Conservation (phyloP, 2,329 filamentous ascomycete species). For the Xylariaceae sp. region DNA sequence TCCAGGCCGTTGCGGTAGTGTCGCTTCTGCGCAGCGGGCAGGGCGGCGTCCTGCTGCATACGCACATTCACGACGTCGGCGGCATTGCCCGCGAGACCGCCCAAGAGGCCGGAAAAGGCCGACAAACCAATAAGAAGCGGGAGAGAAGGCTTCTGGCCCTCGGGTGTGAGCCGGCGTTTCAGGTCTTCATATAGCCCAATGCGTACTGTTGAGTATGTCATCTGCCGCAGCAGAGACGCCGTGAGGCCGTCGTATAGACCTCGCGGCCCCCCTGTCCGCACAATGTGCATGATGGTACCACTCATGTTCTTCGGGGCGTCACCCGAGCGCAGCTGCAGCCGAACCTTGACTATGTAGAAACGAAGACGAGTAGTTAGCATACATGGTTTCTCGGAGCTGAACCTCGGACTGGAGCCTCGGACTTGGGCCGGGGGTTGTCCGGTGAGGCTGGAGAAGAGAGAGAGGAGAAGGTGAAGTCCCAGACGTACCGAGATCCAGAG, state of each 20-base stretch:
- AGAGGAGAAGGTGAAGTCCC: background rate
- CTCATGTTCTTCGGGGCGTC: constrained; percentile 75
- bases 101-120: constrained; percentile 75
- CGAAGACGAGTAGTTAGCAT: background rate
- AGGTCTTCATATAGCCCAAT: constrained; percentile 96
- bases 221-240: constrained; percentile 85
- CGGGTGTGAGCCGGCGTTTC: constrained; percentile 60
- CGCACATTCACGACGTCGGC: constrained; percentile 96
- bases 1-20: constrained; percentile 89
- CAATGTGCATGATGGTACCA: constrained; percentile 77
- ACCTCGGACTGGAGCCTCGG: no score
- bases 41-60: constrained; percentile 89
- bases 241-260: constrained; percentile 90
- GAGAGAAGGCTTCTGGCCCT: constrained; percentile 56
- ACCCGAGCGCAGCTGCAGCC: constrained; percentile 76
- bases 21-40: constrained; percentile 66
- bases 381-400: background rate
- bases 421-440: no score
- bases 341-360: constrained; percentile 55
- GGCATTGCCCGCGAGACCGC: constrained; percentile 86
- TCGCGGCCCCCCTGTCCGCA: constrained; percentile 66
- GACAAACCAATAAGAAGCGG: constrained; percentile 77
- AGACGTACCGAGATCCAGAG: constrained; percentile 76
- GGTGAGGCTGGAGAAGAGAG: background rate
- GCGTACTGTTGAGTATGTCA: constrained; percentile 92